Base-by-base conservation (phyloP, 163 green algal genomes). In the Prototheca cutis region DNA sequence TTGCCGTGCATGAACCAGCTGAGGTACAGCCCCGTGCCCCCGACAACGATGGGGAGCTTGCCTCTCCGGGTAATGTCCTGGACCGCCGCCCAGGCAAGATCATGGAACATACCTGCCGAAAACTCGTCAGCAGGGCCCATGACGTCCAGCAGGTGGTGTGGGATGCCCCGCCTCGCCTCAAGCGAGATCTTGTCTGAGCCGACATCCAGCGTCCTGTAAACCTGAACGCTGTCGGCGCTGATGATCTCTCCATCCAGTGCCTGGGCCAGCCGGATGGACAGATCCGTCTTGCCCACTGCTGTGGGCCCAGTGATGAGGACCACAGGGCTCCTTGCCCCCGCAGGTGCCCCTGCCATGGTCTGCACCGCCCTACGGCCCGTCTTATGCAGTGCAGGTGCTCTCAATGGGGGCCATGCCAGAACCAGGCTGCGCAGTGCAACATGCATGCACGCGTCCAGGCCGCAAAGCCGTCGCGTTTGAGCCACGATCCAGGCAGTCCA, bases 11-110 rank as follows among this genome's bases (percentile, higher is more conserved):
- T 73, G 27, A 90, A 84, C 83, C 85, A 96, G n/a, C 80, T 76
- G 53, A 98, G 75, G 79, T 98, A 98, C 62, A 98, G 88, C 1
- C 89, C 89, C 3, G 91, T 96, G 32, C 91, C 91, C 34, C 91
- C 91, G 3, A 89, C 86, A n/a, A 98, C 85, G 6, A 98, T 85
- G 19, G 90, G 87, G 2, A 79, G 62, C 8, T 78, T 79, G 25
- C 87, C 87, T 6, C 84, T 31, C 31, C 65, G 23, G 13, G 95
- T 25, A 4, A 98, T 86, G 49, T 96, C 85, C 0, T 72, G 68
- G 3, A 75, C 78, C 3, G 78, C 82, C 19, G 59, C 36, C 0
- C 82, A 66, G 0, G 79, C 90, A 24, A 73, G 36, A 15, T 81
- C 62, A 58, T 84, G 86, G 58, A 97, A 98, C 51, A 87, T 64